Base-by-base conservation (phyloP, 1,284 basidiomycete species). In the Ganoderma meredithae region DNA sequence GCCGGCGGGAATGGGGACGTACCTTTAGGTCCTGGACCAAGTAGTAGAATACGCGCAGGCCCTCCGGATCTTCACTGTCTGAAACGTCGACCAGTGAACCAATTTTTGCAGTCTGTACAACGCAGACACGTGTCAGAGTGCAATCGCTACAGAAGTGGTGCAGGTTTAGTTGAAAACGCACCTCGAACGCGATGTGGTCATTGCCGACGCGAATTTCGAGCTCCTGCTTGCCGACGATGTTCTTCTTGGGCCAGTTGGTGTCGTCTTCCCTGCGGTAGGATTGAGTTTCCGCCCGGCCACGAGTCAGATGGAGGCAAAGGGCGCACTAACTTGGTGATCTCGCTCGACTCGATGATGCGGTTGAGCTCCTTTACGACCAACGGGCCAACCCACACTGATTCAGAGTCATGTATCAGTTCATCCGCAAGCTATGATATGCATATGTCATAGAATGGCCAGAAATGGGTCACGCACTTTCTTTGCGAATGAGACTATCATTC, bases 41-140 rank as follows among this genome's bases (percentile, higher is more conserved):
- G 78, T 99, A 99, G 82, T 99, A 99, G 83, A 99, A 99, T 60
- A 99, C 96, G n/a, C 97, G 90, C 49, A 99, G 85, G 0, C 97
- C 97, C 78, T 99, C 97, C 0, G 98, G 97, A 78, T 99, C 98
- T 74, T 98, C 94, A 70, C 95, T 97, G 76, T 98, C 96, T 76
- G 97, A 95, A 56, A 99, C 97, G 75, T 99, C 97, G 53, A 97
- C 95, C 56, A 99, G 82, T 12, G 96, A 95, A 25, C 97, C 97
- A 60, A 99, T 97, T 85, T 99, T 99, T 47, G 97, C 96, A 9
- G 98, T 99, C 96, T 99, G 72, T 13, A 63, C 19, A 47, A 53
- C 17, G 52, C 17, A 43, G 17, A 39, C 25, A 62, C 60, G 25
- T 6, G 27, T 55, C 52, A 55, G 52, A 27, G 31, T 17, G 19